Percentiles rank a stretch among this genome's conserved stretches.
These are phyloP conservation scores for Xylariaceae sp. DNA, from an alignment of 2,329 filamentous ascomycete genomes.

Conservation along the genomic window DNA sequence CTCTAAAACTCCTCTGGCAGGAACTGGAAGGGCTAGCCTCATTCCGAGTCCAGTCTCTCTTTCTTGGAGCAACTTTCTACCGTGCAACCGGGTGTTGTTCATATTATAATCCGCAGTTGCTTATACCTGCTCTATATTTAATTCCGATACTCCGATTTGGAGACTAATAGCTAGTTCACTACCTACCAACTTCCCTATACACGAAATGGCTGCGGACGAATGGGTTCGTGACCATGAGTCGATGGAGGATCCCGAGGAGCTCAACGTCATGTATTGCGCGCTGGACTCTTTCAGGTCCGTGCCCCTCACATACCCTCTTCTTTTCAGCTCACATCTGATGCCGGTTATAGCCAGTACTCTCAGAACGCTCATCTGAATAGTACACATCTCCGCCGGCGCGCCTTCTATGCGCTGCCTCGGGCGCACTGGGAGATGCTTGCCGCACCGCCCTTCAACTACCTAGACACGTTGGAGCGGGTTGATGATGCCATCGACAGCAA, in stretches of 20 bases:
- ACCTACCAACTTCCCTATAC: not conserved
- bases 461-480: conserved; percentile 70
- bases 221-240: conserved; percentile 62
- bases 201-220: conserved; percentile 22
- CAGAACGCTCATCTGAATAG: conserved; percentile 81
- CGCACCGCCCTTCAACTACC: conserved; percentile 72
- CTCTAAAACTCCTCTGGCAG: too few relatives aligned
- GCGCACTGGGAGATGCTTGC: conserved; percentile 80
- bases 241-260: conserved; percentile 72
- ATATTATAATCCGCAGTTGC: too few relatives aligned
- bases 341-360: conserved; percentile 73
- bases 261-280: conserved; percentile 70
- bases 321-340: conserved; percentile 5
- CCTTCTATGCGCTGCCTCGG: conserved; percentile 85
- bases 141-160: too few relatives aligned
- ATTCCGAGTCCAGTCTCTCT: too few relatives aligned
- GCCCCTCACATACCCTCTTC: too few relatives aligned
- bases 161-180: not conserved
- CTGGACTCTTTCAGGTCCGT: conserved; percentile 80
- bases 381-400: conserved; percentile 83
- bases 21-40: too few relatives aligned
- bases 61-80: too few relatives aligned
- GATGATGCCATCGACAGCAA: conserved; percentile 89
- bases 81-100: too few relatives aligned
- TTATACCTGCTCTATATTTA: too few relatives aligned